phyloP scores from a whole-genome alignment of 2,329 filamentous ascomycete genomes.

The Aspergillus tubingensis region DNA sequence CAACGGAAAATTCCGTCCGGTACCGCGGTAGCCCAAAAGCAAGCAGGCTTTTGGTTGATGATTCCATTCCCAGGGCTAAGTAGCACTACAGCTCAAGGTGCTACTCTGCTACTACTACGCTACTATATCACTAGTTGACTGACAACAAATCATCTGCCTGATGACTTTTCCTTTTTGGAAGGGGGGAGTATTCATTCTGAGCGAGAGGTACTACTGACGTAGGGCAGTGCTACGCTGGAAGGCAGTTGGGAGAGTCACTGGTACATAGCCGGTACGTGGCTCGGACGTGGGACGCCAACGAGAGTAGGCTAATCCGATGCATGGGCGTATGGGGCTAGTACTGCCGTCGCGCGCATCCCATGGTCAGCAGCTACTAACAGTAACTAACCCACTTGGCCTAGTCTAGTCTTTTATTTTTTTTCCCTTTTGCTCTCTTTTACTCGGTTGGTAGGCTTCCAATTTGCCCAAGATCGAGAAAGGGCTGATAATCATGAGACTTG shows the following conservation, averaged over 20 bases:
- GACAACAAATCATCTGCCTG: background rate
- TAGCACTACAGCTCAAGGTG: too few relatives aligned
- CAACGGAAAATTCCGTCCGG: constrained; percentile 21
- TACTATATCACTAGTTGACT: background rate
- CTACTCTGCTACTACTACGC: background rate
- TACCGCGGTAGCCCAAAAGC: constrained; percentile 18
- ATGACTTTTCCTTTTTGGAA: background rate
- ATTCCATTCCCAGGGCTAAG: too few relatives aligned
- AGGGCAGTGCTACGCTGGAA: background rate
- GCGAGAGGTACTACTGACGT: background rate
- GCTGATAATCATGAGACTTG: constrained; percentile 21
- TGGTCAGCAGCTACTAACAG: background rate
- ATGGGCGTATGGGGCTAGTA: constrained; percentile 3
- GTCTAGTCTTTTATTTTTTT: too few relatives aligned
- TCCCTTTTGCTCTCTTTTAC: too few relatives aligned
- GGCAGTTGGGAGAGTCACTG: background rate
- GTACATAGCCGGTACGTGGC: background rate
- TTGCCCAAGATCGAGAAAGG: background rate
- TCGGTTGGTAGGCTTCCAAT: background rate
- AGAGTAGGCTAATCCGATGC: background rate
- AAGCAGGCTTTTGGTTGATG: too few relatives aligned
- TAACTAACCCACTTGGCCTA: too few relatives aligned
- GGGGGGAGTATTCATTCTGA: background rate
- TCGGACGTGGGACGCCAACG: background rate
- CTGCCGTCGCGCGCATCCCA: background rate